Evolutionary conservation across 1,284 basidiomycete species (phyloP), one percentile per base, ranked within the genome.

Genomic region (Peniophora sp.): DNA sequence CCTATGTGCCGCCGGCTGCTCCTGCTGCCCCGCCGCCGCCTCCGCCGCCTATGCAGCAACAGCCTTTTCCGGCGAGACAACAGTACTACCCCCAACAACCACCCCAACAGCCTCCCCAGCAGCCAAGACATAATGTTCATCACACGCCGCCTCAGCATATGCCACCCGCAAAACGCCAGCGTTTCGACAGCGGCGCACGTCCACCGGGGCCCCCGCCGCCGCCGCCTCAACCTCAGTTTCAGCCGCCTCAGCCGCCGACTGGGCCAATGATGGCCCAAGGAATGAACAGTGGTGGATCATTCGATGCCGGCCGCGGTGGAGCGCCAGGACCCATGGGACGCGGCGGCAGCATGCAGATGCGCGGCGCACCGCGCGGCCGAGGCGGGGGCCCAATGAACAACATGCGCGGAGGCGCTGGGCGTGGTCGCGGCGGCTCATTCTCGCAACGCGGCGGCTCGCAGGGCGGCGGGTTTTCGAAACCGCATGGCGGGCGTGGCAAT

Each of bases 91-190:
- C 60, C 47, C 64, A 61, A 34, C 60, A 57, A 32, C 65, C 63
- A 42, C 69, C 72, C 22, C 69, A 67, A 27, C 70, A 68, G 41
- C 73, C 3, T 18, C 72, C 68, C 39, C 71, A 70, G 51, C 74
- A 70, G 53, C 69, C 71, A 24, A 71, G 68, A 47, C 78, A 74
- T 18, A 73, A 72, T 55, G 58, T 76, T 10, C 84, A 82, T 57
- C 83, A 86, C 54, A 68, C 76, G 2, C 77, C 83, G 3, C 79
- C 81, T 24, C 83, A 86, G 55, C 82, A 87, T 58, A 71, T 83
- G 8, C 85, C 85, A 14, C 87, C 88, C 2, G 86, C 86, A 2
- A 94, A 95, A 66, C 75, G 91, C 48, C 90, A 84, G 55, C 78
- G 90, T 17, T 92, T 92, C 60, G 91, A 93, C 62, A 83, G 87